Percentiles rank a stretch among this genome's conserved stretches.
These are phyloP conservation scores for Coniferiporia weirii DNA, from an alignment of 1,284 basidiomycete genomes.

Conservation along the genomic window DNA sequence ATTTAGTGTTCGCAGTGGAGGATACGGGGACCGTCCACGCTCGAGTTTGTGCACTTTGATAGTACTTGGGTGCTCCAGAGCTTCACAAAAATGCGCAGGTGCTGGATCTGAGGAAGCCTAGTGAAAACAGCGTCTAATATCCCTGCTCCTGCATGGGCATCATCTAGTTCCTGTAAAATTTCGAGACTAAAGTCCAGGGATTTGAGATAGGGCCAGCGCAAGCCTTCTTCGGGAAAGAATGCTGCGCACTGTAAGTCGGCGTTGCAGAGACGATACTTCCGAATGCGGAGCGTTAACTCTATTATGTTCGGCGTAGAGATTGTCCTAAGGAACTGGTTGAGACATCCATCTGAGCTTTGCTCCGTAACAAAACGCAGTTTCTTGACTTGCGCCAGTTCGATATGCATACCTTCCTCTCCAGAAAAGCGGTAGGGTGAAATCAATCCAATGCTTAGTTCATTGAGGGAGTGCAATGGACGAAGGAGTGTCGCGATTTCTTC, in stretches of 20 bases:
- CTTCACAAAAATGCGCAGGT: background rate
- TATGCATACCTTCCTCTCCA: background rate
- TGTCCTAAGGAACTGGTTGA: background rate
- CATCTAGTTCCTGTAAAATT: background rate
- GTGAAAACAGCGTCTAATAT: background rate
- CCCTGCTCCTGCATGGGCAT: background rate
- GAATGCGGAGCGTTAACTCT: background rate
- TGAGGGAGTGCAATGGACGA: background rate
- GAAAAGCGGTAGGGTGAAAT: too few relatives aligned
- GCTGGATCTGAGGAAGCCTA: background rate
- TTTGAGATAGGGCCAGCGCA: background rate
- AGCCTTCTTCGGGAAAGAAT: background rate
- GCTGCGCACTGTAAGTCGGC: background rate
- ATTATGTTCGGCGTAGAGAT: background rate
- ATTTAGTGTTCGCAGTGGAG: background rate
- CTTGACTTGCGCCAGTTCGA: background rate
- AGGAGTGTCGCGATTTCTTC: background rate
- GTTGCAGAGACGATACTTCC: background rate
- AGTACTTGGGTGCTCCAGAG: background rate
- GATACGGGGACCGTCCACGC: background rate
- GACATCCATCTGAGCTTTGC: background rate
- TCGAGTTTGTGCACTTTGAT: background rate
- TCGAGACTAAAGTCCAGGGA: background rate
- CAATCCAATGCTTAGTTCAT: background rate
- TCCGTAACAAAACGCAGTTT: background rate